These are phyloP conservation scores for Yamadazyma kanchanaburiensis DNA, from an alignment of 1,139 yeast species.

Conservation along the genomic window DNA sequence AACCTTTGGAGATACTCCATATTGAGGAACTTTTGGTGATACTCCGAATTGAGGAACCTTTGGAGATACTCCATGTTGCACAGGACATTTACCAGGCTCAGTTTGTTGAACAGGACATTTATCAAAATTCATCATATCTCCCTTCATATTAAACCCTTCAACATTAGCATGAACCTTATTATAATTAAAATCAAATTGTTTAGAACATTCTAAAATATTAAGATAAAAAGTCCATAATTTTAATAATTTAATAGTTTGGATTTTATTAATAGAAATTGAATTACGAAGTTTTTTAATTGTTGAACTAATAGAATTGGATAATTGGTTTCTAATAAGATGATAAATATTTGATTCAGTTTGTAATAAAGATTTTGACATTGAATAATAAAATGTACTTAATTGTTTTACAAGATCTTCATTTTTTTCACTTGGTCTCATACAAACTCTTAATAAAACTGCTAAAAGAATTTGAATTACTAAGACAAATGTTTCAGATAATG, in stretches of 20 bases:
- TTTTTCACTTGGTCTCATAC: conserved; percentile 10
- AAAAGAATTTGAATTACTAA: conserved; percentile 33
- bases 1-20: too few species aligned
- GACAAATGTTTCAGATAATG: conserved; percentile 30
- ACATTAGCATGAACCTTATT: conserved; percentile 35
- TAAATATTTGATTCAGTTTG: conserved; percentile 6
- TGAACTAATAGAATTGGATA: conserved; percentile 16
- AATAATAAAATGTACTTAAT: conserved; percentile 10
- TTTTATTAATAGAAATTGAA: conserved; percentile 18
- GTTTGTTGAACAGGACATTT: conserved; percentile 31
- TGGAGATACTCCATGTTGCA: neutral
- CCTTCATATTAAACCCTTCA: conserved; percentile 26
- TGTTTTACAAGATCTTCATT: conserved; percentile 12
- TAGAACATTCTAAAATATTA: conserved; percentile 32
- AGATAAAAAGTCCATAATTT: conserved; percentile 43
- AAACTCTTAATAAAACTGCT: conserved; percentile 31
- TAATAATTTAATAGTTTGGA: conserved; percentile 22
- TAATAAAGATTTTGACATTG: conserved; percentile 9
- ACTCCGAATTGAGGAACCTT: neutral
- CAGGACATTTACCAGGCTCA: conserved; percentile 2
- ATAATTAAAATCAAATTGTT: conserved; percentile 28
- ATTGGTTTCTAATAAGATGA: conserved; percentile 15
- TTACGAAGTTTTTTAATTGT: conserved; percentile 14
- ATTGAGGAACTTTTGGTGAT: too few species aligned
- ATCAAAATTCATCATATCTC: too few species aligned